These are phyloP conservation scores for Polymyxa betae DNA, from an alignment of 208 protist species.

Conservation along the genomic window DNA sequence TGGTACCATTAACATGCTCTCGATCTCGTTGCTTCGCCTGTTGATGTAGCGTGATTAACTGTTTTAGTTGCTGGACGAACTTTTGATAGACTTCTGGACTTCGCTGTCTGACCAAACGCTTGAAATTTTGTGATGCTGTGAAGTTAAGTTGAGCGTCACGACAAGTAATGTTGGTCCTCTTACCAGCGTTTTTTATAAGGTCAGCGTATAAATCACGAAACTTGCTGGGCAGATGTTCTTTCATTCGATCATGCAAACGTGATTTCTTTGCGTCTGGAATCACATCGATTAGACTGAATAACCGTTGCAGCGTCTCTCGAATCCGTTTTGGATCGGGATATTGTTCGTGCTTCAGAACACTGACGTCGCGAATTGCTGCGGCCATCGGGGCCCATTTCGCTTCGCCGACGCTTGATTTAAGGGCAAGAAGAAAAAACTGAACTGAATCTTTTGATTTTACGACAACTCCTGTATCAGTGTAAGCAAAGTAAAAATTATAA, in stretches of 20 bases:
- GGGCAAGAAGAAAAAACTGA: no score
- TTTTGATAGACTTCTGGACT: not conserved
- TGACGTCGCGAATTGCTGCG: no score
- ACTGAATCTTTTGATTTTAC: no score
- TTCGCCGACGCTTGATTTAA: no score
- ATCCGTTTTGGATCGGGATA: no score
- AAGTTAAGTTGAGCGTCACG: not conserved
- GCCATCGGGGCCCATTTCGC: no score
- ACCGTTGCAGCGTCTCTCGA: no score
- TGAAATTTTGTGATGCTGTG: not conserved
- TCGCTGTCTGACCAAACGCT: not conserved
- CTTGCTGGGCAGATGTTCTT: not conserved
- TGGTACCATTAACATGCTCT: not conserved
- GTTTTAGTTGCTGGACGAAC: not conserved
- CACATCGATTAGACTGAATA: no score
- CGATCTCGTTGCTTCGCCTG: not conserved
- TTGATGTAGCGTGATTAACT: not conserved
- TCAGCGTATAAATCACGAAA: not conserved
- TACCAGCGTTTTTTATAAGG: not conserved
- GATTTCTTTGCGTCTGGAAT: no score
- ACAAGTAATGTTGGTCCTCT: not conserved
- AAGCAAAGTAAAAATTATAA: no score
- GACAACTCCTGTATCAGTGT: no score
- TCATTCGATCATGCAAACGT: not conserved
- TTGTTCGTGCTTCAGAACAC: no score